Conservation (phyloP, 345 rosid genomes). For the Hirschfeldia incana region DNA sequence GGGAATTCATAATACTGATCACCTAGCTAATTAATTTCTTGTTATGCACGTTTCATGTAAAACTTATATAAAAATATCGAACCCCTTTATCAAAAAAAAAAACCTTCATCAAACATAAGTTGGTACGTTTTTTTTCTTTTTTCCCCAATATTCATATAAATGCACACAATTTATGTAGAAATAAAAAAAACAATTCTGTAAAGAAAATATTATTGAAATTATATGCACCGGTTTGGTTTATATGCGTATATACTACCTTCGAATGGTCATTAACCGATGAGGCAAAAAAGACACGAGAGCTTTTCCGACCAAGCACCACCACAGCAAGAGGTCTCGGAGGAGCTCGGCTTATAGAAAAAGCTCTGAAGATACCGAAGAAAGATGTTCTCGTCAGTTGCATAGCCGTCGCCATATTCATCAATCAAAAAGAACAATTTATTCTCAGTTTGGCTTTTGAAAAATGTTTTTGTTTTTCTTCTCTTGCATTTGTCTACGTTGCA, state of each 20-base stretch:
- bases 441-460: background rate
- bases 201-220: background rate
- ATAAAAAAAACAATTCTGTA: background rate
- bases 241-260: background rate
- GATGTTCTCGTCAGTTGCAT: slow-evolving; percentile 31
- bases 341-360: slow-evolving; percentile 24
- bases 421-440: slow-evolving; percentile 1
- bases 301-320: slow-evolving; percentile 31
- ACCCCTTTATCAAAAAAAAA: background rate
- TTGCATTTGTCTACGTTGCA: background rate
- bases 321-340: slow-evolving; percentile 36
- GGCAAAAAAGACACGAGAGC: slow-evolving; percentile 31
- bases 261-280: slow-evolving; percentile 36
- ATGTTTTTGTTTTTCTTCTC: background rate
- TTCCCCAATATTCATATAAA: too few relatives aligned
- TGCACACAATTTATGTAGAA: too few relatives aligned
- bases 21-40: background rate
- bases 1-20: background rate
- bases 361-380: slow-evolving; percentile 17
- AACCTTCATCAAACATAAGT: too few relatives aligned
- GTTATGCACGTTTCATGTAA: background rate
- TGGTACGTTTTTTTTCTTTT: background rate
- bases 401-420: slow-evolving; percentile 33
- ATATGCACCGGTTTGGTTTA: background rate
- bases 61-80: background rate